Conservation (phyloP, 805 yeast genomes). For the Ogataea polymorpha region DNA sequence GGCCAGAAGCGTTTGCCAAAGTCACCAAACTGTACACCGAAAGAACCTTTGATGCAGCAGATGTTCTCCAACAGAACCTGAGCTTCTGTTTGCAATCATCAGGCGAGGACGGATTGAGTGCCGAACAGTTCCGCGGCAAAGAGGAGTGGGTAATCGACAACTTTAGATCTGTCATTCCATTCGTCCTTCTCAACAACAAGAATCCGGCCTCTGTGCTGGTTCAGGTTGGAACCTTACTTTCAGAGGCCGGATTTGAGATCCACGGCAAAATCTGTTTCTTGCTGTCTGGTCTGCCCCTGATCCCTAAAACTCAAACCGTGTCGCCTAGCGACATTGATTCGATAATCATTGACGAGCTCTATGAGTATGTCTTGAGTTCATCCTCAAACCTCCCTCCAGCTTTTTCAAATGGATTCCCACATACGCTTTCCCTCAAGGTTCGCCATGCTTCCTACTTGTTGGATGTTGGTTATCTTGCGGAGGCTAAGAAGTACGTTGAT, state of each 20-base stretch:
- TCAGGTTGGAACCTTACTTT: conserved; percentile 36
- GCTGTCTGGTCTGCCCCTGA: conserved; percentile 31
- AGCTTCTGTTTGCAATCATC: conserved; percentile 30
- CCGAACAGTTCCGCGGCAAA: conserved; percentile 21
- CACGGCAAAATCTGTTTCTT: conserved; percentile 40
- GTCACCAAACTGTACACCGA: conserved; percentile 43
- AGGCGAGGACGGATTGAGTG: conserved; percentile 14
- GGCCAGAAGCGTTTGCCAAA: conserved; percentile 44
- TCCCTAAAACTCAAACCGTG: conserved; percentile 19
- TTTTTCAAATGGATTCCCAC: conserved; percentile 38
- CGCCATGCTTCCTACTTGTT: conserved; percentile 66
- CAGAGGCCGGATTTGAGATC: conserved; percentile 33
- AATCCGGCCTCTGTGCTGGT: conserved; percentile 23
- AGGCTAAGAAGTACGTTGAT: conserved; percentile 66
- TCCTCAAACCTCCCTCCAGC: conserved; percentile 35
- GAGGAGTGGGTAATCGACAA: conserved; percentile 31
- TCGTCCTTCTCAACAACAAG: conserved; percentile 27
- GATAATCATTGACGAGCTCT: conserved; percentile 61
- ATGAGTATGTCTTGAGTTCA: conserved; percentile 50
- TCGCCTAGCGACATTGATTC: conserved; percentile 38
- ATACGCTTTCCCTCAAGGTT: conserved; percentile 57
- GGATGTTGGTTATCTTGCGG: conserved; percentile 58
- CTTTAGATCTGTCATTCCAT: conserved; percentile 30
- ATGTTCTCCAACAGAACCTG: conserved; percentile 26
- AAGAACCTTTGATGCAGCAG: conserved; percentile 17